Evolutionary conservation across 768 basidiomycete species (phyloP), one percentile per base, ranked within the genome.

Genomic region (Phanerodontia chrysosporium): DNA sequence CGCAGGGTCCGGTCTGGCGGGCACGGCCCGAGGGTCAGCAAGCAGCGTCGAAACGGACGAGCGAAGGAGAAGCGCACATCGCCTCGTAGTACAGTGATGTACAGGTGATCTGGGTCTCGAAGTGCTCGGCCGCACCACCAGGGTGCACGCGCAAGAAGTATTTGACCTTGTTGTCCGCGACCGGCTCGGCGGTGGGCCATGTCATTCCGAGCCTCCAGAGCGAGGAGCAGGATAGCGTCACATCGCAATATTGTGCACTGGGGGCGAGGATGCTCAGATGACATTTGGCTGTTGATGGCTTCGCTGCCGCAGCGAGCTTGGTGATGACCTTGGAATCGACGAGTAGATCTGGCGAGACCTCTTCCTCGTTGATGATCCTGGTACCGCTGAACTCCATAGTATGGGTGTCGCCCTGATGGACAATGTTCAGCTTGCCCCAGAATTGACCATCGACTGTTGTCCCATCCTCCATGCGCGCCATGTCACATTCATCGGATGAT

Each of bases 381-480:
- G 92, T 91, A 25, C 92, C 92, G 53, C 74, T 85, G 69, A 94
- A 94, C 65, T 92, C 92, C 81, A 94, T 82, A 57, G 79, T 80
- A 72, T 94, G 92, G 18, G 74, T 85, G 65, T 90, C 88, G 30
- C 85, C 89, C 1, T 82, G 76, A 67, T 94, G 92, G 13, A 92
- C 82, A 52, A 94, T 90, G 64, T 84, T 84, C 55, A 94, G 83
- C 68, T 92, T 92, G 3, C 92, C 92, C 90, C 89, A 93, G 73
- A 92, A 94, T 72, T 83, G 75, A 42, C 92, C 92, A 51, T 90
- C 92, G 21, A 94, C 92, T 24, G 84, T 76, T 14, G 89, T 92
- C 1, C 91, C 92, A 65, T 94, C 92, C 63, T 93, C 92, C 87
- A 91, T 92, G 51, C 89, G 82, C 2, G 92, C 88, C 92, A 94